Evolutionary conservation across 306 rosid genomes (phyloP), one percentile per base, ranked within the genome.

Genomic region (Lotus japonicus): DNA sequence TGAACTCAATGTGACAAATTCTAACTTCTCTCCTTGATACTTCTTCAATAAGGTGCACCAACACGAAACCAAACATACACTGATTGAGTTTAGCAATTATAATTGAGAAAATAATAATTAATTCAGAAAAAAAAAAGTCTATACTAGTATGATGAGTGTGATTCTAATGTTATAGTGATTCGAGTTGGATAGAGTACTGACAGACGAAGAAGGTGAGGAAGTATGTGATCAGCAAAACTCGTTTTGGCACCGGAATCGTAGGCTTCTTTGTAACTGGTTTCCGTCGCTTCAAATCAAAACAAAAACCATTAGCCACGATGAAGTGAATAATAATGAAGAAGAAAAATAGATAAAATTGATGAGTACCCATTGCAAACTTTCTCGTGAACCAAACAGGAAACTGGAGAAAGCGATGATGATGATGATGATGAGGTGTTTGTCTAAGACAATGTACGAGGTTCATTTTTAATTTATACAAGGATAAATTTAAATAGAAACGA

Each of bases 181-280:
- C 17, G 46, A 11, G 15, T 14, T 33, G 8, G 18, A 7, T 39
- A 10, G 17, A 61, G 11, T 0, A 16, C 84, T 80, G 45, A 88
- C 98, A 92, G 54, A 69, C 75, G 84, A n/a, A 89, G 83, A 56
- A 92, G 76, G 72, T 85, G 90, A 52, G 96, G 96, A 33, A 92
- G 72, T 18, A 92, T 49, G 31, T 6, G 3, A 76, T 87, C 87
- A 42, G 84, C 52, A 6, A 70, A 28, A 57, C 64, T 57, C 39
- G 75, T 84, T 41, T 18, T 71, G 11, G 73, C 5, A 13, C 14
- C 6, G 7, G 9, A 38, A 33, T 84, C 78, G 23, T 42, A 35
- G 0, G 81, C 51, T 26, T 53, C 83, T 63, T 86, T 80, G 56
- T 16, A 10, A 39, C 35, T 12, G 19, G 45, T 64, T 71, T 76